These are phyloP conservation scores for Ophiostoma ips DNA, from an alignment of 2,329 filamentous ascomycete genomes.

Conservation along the genomic window DNA sequence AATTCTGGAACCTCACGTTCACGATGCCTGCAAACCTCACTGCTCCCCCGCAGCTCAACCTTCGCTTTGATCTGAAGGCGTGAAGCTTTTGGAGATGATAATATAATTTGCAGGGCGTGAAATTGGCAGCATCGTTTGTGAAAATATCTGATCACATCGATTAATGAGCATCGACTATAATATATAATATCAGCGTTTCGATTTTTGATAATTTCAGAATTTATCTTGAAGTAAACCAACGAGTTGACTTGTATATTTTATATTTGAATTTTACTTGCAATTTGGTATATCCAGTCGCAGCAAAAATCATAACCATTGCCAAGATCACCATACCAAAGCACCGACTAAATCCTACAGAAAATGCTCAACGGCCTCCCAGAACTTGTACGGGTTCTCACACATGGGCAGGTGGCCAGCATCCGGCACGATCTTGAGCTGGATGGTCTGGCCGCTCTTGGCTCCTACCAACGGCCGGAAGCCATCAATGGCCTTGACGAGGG, in stretches of 20 bases:
- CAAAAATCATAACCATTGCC: no score
- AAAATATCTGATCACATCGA: no score
- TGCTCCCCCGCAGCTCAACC: conserved; percentile 5
- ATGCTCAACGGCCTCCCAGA: conserved; percentile 21
- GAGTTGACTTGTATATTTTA: no score
- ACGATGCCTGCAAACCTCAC: conserved; percentile 21
- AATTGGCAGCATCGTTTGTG: no score
- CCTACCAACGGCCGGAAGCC: conserved; percentile 51
- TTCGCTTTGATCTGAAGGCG: conserved; percentile 3
- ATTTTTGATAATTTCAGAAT: no score
- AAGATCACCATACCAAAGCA: no score
- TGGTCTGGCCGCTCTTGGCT: conserved; percentile 24
- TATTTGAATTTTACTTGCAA: no score
- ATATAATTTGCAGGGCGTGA: no score
- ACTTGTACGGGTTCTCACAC: conserved; percentile 51
- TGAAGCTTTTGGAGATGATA: neutral
- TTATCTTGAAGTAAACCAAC: no score
- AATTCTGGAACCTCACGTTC: conserved; percentile 33
- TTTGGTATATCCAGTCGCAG: no score
- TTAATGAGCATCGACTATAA: no score
- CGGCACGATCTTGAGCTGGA: conserved; percentile 50
- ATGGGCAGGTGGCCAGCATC: conserved; percentile 71
- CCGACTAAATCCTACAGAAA: conserved; percentile 13
- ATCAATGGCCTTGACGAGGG: conserved; percentile 67
- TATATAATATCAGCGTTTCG: no score